A percentile compares a stretch with the other conserved stretches of the same genome.
Conservation (phyloP, 352 stramenopile genomes). For the Aphanomyces euteiches region DNA sequence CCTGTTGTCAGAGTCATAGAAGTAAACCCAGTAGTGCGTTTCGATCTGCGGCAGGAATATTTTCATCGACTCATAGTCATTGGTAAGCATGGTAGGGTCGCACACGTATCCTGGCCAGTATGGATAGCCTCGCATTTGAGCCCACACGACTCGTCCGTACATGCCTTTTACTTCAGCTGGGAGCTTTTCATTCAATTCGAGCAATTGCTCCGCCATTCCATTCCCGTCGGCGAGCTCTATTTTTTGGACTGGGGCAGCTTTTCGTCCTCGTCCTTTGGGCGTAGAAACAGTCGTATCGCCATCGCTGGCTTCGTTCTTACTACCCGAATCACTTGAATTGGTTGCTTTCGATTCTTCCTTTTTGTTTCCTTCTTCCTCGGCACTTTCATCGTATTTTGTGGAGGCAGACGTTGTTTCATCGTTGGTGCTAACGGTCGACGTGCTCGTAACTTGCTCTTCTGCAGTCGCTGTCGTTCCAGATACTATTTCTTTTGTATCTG, state of each 20-base stretch:
- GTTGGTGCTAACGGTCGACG: too few relatives aligned
- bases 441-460: too few relatives aligned
- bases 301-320: too few relatives aligned
- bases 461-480: too few relatives aligned
- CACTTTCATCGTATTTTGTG: too few relatives aligned
- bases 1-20: conserved; percentile 77
- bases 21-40: conserved; percentile 70
- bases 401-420: too few relatives aligned
- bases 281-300: too few relatives aligned
- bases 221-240: not conserved
- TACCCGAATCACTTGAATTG: too few relatives aligned
- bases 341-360: too few relatives aligned
- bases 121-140: conserved; percentile 75
- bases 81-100: conserved; percentile 40
- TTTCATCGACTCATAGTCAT: conserved; percentile 6
- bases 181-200: conserved; percentile 3
- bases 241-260: not conserved
- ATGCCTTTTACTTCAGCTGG: conserved; percentile 11
- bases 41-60: conserved; percentile 45
- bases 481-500: too few relatives aligned
- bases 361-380: too few relatives aligned
- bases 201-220: conserved; percentile 4
- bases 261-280: too few relatives aligned
- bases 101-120: conserved; percentile 78
- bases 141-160: conserved; percentile 76